A percentile compares a stretch with the other conserved stretches of the same genome.
Evolutionary conservation across 169 alveolate genomes (phyloP).

Genomic region (Cryptosporidium canis): DNA sequence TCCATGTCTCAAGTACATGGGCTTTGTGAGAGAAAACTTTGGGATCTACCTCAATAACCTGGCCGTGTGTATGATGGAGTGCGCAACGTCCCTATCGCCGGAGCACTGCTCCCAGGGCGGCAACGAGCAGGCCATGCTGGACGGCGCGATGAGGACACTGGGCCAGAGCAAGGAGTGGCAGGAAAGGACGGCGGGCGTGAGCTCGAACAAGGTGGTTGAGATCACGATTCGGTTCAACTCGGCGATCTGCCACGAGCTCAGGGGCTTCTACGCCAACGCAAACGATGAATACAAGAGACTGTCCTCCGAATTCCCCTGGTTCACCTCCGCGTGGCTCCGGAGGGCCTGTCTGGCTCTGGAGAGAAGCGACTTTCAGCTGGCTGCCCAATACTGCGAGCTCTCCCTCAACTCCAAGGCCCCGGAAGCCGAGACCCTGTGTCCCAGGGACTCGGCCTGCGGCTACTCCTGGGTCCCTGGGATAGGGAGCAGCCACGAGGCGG

Average conservation of each 20-base stretch:
- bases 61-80: slow-evolving; percentile 40
- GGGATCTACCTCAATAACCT: slow-evolving; percentile 28
- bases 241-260: slow-evolving; percentile 41
- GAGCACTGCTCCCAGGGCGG: slow-evolving; percentile 30
- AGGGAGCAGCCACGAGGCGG: slow-evolving; percentile 48
- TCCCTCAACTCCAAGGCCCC: slow-evolving; percentile 24
- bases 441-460: not conserved
- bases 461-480: slow-evolving; percentile 29
- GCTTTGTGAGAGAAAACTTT: not conserved
- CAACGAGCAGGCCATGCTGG: not conserved
- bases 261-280: slow-evolving; percentile 57
- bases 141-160: not conserved
- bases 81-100: slow-evolving; percentile 26
- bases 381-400: slow-evolving; percentile 65
- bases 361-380: slow-evolving; percentile 43
- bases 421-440: not conserved
- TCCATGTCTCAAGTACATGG: not conserved
- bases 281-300: slow-evolving; percentile 59
- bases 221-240: slow-evolving; percentile 29
- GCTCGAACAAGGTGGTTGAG: not conserved
- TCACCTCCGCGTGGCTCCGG: slow-evolving; percentile 66
- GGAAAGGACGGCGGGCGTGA: not conserved
- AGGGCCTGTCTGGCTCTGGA: slow-evolving; percentile 63
- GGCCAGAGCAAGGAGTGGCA: slow-evolving; percentile 6
- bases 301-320: slow-evolving; percentile 56